These are phyloP conservation scores for Neoscytalidium dimidiatum DNA, from an alignment of 2,329 filamentous ascomycete species.

Conservation along the genomic window DNA sequence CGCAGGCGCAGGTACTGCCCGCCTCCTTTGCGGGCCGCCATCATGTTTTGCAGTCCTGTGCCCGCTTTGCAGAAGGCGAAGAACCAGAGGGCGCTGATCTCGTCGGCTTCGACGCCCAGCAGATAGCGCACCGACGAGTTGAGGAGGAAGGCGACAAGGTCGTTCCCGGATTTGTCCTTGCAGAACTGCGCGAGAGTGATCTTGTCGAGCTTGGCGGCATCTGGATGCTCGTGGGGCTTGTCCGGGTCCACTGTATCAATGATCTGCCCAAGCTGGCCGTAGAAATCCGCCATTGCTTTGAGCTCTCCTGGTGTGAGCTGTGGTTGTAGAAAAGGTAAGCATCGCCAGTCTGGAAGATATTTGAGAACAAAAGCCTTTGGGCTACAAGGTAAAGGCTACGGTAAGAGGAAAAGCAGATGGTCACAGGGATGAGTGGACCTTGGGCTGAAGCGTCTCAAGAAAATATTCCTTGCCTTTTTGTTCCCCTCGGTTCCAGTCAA, in stretches of 20 bases:
- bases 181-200: conserved; percentile 3
- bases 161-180: neutral
- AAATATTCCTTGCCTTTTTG: neutral
- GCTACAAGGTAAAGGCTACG: neutral
- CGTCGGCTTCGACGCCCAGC: neutral
- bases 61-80: conserved; percentile 2
- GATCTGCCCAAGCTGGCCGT: neutral
- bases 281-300: conserved; percentile 5
- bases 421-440: neutral
- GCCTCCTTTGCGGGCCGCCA: conserved; percentile 3
- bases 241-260: neutral
- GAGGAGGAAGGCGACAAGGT: neutral
- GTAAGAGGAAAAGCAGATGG: neutral
- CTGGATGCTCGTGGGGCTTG: neutral
- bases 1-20: conserved; percentile 4
- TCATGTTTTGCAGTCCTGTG: neutral
- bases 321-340: neutral
- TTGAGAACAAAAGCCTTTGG: no score
- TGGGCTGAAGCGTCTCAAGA: neutral
- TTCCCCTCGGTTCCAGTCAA: neutral
- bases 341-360: neutral
- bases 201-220: conserved; percentile 4
- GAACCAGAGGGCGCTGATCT: conserved; percentile 16
- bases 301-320: conserved; percentile 4
- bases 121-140: neutral